These are phyloP conservation scores for Paragyromitra xinjiangensis DNA, from an alignment of 495 filamentous ascomycete genomes.

Conservation along the genomic window DNA sequence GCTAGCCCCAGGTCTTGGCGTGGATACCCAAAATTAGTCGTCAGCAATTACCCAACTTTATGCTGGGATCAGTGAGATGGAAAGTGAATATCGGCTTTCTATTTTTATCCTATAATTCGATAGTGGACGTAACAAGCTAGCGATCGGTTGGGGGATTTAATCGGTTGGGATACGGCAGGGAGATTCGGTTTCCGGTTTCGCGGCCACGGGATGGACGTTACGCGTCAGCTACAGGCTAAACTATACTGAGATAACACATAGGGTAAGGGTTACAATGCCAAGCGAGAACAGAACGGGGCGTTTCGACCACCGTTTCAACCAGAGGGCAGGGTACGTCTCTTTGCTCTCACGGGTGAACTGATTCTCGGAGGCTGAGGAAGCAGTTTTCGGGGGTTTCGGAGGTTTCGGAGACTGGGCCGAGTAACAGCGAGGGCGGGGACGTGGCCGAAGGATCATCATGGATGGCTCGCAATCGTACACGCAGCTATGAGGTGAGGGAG, in stretches of 20 bases:
- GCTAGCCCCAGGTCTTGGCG: neutral
- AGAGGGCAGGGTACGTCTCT: neutral
- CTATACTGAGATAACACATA: conserved; percentile 6
- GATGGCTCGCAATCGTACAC: neutral
- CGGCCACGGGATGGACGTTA: conserved; percentile 20
- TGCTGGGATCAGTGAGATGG: neutral
- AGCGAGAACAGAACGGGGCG: neutral
- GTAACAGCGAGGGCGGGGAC: conserved; percentile 3
- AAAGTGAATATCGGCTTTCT: conserved; percentile 3
- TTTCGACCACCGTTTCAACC: conserved; percentile 7
- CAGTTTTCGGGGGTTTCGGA: no score
- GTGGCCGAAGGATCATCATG: conserved; percentile 8
- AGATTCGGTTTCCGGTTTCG: conserved; percentile 22
- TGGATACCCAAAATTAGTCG: conserved; percentile 3
- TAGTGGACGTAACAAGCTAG: neutral
- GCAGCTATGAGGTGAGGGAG: neutral
- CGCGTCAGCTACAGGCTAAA: conserved; percentile 26
- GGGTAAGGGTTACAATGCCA: conserved; percentile 2
- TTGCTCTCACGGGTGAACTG: neutral
- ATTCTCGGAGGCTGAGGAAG: neutral
- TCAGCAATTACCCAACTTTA: neutral
- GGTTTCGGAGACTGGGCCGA: conserved; percentile 9
- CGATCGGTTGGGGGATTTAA: conserved; percentile 38
- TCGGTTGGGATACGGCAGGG: conserved; percentile 33
- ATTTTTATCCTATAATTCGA: conserved; percentile 18